Base-by-base conservation (phyloP, 352 stramenopile species). In the Thalassiosira ordinaria region DNA sequence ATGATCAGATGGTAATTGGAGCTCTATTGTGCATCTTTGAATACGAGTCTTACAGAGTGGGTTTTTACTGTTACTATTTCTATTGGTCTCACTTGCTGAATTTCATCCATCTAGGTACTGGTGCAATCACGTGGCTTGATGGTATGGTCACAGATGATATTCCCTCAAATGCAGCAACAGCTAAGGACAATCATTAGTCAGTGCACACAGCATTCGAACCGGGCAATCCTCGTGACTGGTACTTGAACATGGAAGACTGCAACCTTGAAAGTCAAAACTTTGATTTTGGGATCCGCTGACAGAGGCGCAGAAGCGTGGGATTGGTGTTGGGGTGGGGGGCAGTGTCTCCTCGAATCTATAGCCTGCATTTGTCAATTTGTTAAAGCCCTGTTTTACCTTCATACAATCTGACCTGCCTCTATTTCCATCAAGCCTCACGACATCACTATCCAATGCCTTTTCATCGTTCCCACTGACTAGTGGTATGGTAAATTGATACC, bases 401-500 rank as follows among this genome's bases (percentile, higher is more conserved):
- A 82, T 31, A 22, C 74, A 82, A 13, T 31, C 20, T 33, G 47
- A 65, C 31, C 47, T 46, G 4, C 71, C 71, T 6, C 41, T 62
- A 29, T 44, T 44, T 39, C 24, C 56, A 59, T 47, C 62, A 13
- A 55, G 11, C 11, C 16, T 16, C 22, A 52, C 29, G 13, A 65
- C 64, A 55, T 82, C 64, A 44, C 64, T 77, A 73, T 82, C 46
- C 2, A 73, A 31, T 31, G 37, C 35, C 8, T 41, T 46, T 18
- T 1, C 26, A 29, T 63, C 53, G 22, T 53, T 26, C 24, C 11
- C 26, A 22, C 44, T 57, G 22, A 72, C 52, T 47, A 35, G 47
- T 29, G 35, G 46, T 57, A 49, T 44, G 1, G 74, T 82, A 27
- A 68, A 76, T 11, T 77, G 52, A 62, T 69, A 82, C n/a, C 22